These are phyloP conservation scores for Thielaviopsis euricoi DNA, from an alignment of 2,329 filamentous ascomycete species.

Conservation along the genomic window DNA sequence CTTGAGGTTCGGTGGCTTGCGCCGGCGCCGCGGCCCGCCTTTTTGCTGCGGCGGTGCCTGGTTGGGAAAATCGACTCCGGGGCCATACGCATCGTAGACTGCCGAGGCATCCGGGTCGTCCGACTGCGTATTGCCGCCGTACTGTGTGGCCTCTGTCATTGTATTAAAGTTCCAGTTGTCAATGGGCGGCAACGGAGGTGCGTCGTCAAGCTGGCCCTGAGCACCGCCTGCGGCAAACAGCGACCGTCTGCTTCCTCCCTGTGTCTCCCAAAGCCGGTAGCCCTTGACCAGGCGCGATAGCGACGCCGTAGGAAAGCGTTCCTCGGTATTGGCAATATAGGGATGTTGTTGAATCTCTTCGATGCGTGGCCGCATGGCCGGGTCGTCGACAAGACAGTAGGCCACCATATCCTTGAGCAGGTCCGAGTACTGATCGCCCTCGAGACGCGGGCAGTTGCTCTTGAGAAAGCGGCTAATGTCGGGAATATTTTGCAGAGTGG, in stretches of 20 bases:
- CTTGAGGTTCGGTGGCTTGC: slow-evolving; percentile 26
- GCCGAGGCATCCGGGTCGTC: slow-evolving; percentile 5
- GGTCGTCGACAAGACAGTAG: slow-evolving; percentile 42
- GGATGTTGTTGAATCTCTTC: slow-evolving; percentile 45
- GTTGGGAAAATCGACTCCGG: slow-evolving; percentile 5
- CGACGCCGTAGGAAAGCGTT: slow-evolving; percentile 40
- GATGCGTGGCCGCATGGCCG: slow-evolving; percentile 39
- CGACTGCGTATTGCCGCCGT: not conserved
- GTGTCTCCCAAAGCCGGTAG: slow-evolving; percentile 52
- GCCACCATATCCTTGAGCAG: slow-evolving; percentile 41
- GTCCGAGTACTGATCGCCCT: slow-evolving; percentile 41
- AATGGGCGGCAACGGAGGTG: slow-evolving; percentile 20
- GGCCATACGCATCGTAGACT: slow-evolving; percentile 9
- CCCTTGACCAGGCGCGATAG: slow-evolving; percentile 46
- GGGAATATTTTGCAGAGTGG: slow-evolving; percentile 25
- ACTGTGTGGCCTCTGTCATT: slow-evolving; percentile 1
- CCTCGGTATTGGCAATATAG: slow-evolving; percentile 41
- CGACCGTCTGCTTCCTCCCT: slow-evolving; percentile 46
- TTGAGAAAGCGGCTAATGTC: slow-evolving; percentile 27
- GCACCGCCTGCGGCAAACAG: slow-evolving; percentile 37
- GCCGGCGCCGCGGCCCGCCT: slow-evolving; percentile 18
- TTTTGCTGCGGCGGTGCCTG: slow-evolving; percentile 12
- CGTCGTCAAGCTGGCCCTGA: slow-evolving; percentile 22
- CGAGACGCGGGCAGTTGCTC: slow-evolving; percentile 35
- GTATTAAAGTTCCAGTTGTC: slow-evolving; percentile 45